Base-by-base conservation (phyloP, 805 yeast genomes). In the Suhomyces pyralidae region DNA sequence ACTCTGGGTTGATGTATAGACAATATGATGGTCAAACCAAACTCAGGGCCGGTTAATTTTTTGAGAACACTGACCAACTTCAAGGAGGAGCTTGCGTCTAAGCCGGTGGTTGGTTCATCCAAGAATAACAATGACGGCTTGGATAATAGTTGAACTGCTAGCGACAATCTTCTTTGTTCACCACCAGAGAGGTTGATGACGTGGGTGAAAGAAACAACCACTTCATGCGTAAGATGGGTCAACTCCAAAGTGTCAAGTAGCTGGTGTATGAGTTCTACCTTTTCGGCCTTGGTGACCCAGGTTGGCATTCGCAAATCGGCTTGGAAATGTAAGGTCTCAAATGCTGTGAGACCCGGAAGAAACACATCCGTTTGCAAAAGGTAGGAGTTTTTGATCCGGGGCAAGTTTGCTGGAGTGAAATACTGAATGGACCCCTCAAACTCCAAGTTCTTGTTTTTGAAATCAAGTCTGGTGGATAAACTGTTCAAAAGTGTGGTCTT, bases 81-180 rank as follows among this genome's bases (percentile, higher is more conserved):
- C 54, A 65, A 58, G 2, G 68, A 63, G n/a, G 62, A 59, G 17
- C 64, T 58, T 6, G 69, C 59, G 47, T 65, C 69, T 45, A 65
- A 55, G 3, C 69, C 69, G 0, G 69, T 65, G 26, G 69, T 65
- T 25, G 69, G 68, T 52, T 65, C 69, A 42, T 65, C 69, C 26
- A 65, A 50, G 40, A 64, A 65, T 2, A 65, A 55, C 12, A 64
- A 48, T 10, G 62, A 60, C 1, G 69, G 69, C 46, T 56, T 58
- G 48, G 53, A 57, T 40, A 65, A 56, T 28, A 65, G 57, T 51
- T 65, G 69, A 19, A 64, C 58, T 3, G 69, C 69, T 19, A 65
- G 51, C 12, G 66, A 61, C 15, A 59, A 52, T 10, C 69, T 50
- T 25, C 69, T 43, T 45, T 65, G 69, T 43, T 65, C 69, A 2